Percentiles rank a stretch among this genome's conserved stretches.
Evolutionary conservation across 306 rosid species (phyloP).

Genomic region (Adenanthera pavonina): DNA sequence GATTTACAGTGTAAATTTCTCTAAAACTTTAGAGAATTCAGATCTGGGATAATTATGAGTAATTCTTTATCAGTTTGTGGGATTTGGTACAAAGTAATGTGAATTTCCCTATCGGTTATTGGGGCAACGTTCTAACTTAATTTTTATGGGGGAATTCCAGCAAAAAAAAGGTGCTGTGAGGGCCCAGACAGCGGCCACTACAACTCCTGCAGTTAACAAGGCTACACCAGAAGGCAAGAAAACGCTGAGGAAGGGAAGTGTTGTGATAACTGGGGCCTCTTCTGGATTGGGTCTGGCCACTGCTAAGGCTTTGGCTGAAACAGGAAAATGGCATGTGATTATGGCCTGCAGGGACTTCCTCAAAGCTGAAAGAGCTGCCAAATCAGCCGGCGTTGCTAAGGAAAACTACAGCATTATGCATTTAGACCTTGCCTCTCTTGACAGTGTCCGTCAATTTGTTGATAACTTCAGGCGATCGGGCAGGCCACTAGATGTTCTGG

Average conservation of each 20-base stretch:
- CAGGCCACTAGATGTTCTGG: conserved; percentile 81
- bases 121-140: conserved; percentile 14
- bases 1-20: neutral
- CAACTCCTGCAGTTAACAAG: conserved; percentile 64
- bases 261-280: conserved; percentile 90
- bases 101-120: neutral
- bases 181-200: conserved; percentile 71
- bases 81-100: neutral
- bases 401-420: conserved; percentile 92
- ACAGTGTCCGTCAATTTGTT: conserved; percentile 90
- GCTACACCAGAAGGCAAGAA: conserved; percentile 83
- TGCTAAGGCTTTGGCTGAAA: conserved; percentile 94
- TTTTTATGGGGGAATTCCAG: conserved; percentile 50
- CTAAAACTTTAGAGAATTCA: neutral
- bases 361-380: conserved; percentile 95
- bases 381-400: conserved; percentile 80
- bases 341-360: conserved; percentile 99
- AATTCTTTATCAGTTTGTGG: neutral
- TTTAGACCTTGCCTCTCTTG: conserved; percentile 91
- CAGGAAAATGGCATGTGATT: conserved; percentile 94
- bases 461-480: conserved; percentile 72
- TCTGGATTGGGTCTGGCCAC: conserved; percentile 97
- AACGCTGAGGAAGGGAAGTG: conserved; percentile 87
- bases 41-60: neutral
- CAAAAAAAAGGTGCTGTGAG: conserved; percentile 56